Evolutionary conservation across 2,329 filamentous ascomycete genomes (phyloP).

Genomic region (Aureobasidium melanogenum): DNA sequence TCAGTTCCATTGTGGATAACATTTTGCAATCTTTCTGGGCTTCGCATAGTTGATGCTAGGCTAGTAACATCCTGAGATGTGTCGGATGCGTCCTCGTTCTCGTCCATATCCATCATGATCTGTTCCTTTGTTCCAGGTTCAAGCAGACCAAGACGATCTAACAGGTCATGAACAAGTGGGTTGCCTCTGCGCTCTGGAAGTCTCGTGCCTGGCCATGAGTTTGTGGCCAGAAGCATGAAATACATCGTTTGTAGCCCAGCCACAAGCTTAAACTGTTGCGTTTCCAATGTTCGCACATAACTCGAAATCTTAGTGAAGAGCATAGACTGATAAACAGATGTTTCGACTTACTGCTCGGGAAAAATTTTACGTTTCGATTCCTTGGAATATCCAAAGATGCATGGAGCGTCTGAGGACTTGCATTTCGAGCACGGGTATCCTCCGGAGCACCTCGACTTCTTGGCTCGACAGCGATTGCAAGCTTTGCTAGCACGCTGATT

Average conservation of each 20-base stretch:
- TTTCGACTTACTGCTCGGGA: not conserved
- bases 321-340: not conserved
- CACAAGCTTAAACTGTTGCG: constrained; percentile 6
- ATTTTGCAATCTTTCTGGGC: not conserved
- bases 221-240: not conserved
- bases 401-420: not conserved
- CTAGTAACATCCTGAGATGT: too few species aligned
- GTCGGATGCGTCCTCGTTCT: not conserved
- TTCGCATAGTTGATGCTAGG: not conserved
- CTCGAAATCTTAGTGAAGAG: not conserved
- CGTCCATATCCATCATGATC: not conserved
- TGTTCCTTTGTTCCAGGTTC: not conserved
- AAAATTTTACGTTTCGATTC: not conserved
- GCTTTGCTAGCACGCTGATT: constrained; percentile 5
- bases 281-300: not conserved
- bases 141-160: not conserved
- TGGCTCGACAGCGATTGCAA: constrained; percentile 3
- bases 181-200: not conserved
- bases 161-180: not conserved
- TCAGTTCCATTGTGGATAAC: not conserved
- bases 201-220: not conserved
- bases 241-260: not conserved
- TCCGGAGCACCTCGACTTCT: not conserved
- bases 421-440: constrained; percentile 4
- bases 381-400: constrained; percentile 1